Evolutionary conservation across 2,329 filamentous ascomycete species (phyloP), one percentile per base, ranked within the genome.

Genomic region (Arthrobotrys sinensis): DNA sequence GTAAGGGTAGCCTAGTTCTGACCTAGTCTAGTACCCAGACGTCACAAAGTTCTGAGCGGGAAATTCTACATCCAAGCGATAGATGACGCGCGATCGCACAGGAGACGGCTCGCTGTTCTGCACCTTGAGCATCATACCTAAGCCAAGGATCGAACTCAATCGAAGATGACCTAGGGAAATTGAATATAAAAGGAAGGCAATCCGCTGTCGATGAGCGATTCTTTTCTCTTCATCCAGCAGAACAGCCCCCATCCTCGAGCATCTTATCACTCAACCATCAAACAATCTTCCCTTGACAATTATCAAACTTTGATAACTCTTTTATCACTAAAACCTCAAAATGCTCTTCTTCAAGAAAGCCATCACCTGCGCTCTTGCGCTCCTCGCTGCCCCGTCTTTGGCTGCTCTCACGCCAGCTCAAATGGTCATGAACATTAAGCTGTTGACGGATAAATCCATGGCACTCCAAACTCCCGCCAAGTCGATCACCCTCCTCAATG

Each of bases 401-500:
- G 76, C 77, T 16, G 73, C 79, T 8, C 11, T 80, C 14, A 80
- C 80, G 3, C 24, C 80, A 4, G 4, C 52, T 1, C 52, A 83
- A 32, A 72, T 84, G 1, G 81, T 80, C 1, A 28, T 12, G 0
- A 82, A 82, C 79, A 81, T 84, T 52, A 50, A 81, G 0, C 7
- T 32, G 3, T 8, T 84, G 28, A 83, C 82, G 0, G 1, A 6
- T 0, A 82, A 82, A 67, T 83, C 83, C 0, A 71, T 81, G 32
- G 78, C 55, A 4, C 81, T 84, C 2, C 81, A 83, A 45, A 63
- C 19, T 0, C 81, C 82, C 14, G 83, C 83, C 0, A 32, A 82
- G n/a, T 67, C 38, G 11, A 83, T 84, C 60, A 81, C 43, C 38
- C 3, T 82, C n/a, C 0, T 83, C 65, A 83, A 81, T 43, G 82